Conservation (phyloP, 495 filamentous ascomycete genomes). For the Talaromyces trachyspermus region DNA sequence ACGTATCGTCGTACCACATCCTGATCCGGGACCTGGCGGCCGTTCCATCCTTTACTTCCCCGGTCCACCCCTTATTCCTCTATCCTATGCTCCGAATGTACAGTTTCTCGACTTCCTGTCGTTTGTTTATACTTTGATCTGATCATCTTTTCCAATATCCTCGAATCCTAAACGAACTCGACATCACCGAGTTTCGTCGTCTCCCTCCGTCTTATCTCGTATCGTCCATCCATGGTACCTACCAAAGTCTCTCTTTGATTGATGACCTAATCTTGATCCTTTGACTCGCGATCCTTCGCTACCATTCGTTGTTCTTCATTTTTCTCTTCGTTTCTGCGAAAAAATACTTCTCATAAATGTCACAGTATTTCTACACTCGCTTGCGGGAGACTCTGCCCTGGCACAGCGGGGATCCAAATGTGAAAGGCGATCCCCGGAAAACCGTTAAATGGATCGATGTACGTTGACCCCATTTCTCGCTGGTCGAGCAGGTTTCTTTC, state of each 20-base stretch:
- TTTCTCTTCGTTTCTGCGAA: not conserved
- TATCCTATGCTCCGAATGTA: no score
- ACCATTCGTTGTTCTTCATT: not conserved
- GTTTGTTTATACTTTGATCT: no score
- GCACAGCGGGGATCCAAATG: slow-evolving; percentile 22
- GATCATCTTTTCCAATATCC: no score
- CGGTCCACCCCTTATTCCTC: no score
- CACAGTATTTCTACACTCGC: slow-evolving; percentile 21
- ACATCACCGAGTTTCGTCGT: no score
- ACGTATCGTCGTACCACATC: no score
- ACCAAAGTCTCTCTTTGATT: not conserved
- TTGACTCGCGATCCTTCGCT: not conserved
- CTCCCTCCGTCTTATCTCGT: not conserved
- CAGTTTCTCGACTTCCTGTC: no score
- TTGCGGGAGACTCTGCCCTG: slow-evolving; percentile 27
- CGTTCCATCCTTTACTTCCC: no score
- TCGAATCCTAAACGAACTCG: no score
- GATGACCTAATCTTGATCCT: not conserved
- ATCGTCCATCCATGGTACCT: not conserved
- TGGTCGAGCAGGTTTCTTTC: no score
- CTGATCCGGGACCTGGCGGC: no score
- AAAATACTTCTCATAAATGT: slow-evolving; percentile 1
- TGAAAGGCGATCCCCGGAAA: slow-evolving; percentile 36
- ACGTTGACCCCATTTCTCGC: slow-evolving; percentile 21
- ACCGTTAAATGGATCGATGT: slow-evolving; percentile 69